Conservation (phyloP, 306 rosid genomes). For the Cicer arietinum region DNA sequence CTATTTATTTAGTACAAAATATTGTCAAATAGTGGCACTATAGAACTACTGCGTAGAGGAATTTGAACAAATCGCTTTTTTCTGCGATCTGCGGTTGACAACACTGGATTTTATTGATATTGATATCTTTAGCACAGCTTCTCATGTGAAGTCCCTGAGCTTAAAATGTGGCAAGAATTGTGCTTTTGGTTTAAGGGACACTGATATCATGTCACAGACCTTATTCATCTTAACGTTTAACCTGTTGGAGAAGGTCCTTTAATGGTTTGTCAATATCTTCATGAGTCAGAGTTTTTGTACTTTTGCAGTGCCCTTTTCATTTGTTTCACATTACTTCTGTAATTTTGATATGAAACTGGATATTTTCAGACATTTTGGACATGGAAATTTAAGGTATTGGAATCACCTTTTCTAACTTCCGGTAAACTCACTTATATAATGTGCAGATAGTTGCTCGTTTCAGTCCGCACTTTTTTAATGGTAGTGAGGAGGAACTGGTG, state of each 20-base stretch:
- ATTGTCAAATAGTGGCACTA: too few relatives aligned
- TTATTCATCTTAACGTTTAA: conserved; percentile 26
- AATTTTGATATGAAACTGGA: conserved; percentile 33
- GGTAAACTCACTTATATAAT: conserved; percentile 24
- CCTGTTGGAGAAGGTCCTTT: conserved; percentile 29
- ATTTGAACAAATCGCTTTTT: too few relatives aligned
- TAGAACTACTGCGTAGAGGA: too few relatives aligned
- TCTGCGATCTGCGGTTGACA: too few relatives aligned
- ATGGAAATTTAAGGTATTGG: conserved; percentile 18
- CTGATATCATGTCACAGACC: conserved; percentile 22
- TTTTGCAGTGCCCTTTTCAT: conserved; percentile 25
- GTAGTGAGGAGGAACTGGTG: conserved; percentile 78
- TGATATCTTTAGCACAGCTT: conserved; percentile 24
- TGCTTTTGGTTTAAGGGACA: conserved; percentile 17
- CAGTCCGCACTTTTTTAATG: conserved; percentile 76
- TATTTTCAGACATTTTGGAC: conserved; percentile 42
- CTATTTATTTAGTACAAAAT: too few relatives aligned
- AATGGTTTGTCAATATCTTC: conserved; percentile 30
- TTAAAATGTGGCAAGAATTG: not conserved
- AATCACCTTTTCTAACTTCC: conserved; percentile 34
- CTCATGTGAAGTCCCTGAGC: conserved; percentile 3
- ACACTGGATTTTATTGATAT: not conserved
- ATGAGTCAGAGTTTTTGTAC: conserved; percentile 17
- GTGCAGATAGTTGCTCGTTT: conserved; percentile 87
- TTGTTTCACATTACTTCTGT: not conserved